These are phyloP conservation scores for Primulina huaijiensis DNA, from an alignment of 257 asterid species.

Conservation along the genomic window DNA sequence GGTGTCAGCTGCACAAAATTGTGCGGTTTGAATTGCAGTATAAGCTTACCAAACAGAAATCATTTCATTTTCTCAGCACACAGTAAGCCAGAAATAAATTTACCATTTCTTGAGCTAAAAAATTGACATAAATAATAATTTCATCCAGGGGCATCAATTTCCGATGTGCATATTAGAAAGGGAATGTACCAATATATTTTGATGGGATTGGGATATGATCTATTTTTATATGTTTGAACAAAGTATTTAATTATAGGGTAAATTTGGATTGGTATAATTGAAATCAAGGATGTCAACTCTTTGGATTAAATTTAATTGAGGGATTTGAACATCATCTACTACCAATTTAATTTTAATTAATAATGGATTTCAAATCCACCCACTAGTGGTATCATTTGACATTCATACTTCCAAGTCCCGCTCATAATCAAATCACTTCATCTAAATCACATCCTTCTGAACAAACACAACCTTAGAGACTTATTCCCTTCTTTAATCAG, in stretches of 20 bases:
- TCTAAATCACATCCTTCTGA: background rate
- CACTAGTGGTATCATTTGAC: background rate
- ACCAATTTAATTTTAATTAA: background rate
- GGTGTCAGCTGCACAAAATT: background rate
- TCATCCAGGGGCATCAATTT: background rate
- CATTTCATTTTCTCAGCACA: slow-evolving; percentile 1
- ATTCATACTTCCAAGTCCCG: background rate
- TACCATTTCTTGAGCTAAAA: slow-evolving; percentile 10
- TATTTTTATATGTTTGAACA: slow-evolving; percentile 11
- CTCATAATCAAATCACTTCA: background rate
- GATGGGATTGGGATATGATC: slow-evolving; percentile 2
- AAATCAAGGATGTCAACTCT: background rate
- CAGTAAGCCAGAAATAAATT: slow-evolving; percentile 1
- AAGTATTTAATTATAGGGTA: background rate
- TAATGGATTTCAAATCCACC: background rate
- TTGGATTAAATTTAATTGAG: background rate
- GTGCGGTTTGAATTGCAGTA: background rate
- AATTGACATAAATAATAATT: background rate
- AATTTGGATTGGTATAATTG: background rate
- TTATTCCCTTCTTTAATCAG: background rate
- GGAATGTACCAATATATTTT: slow-evolving; percentile 6
- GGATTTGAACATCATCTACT: background rate
- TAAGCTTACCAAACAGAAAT: slow-evolving; percentile 5
- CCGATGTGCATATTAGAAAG: slow-evolving; percentile 13
- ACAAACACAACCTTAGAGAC: background rate